Conservation (phyloP, 768 basidiomycete genomes). For the Trametes maxima region DNA sequence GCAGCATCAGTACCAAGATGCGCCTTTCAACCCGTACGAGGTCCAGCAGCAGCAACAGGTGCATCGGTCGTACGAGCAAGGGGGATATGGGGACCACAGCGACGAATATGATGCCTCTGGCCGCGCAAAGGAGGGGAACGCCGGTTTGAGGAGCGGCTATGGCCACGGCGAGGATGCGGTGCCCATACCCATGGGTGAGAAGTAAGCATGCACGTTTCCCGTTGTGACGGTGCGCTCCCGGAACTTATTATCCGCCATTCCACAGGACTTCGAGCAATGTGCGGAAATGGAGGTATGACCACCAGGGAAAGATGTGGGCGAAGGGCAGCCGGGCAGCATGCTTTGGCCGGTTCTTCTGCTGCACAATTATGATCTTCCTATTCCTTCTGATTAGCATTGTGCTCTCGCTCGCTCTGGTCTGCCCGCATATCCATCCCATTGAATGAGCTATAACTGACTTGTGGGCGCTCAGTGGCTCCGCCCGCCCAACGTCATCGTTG, state of each 20-base stretch:
- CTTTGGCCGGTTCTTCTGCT: conserved; percentile 73
- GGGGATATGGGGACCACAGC: conserved; percentile 33
- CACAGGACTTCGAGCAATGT: conserved; percentile 29
- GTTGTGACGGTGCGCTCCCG: background rate
- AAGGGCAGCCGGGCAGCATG: conserved; percentile 64
- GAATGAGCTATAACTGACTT: background rate
- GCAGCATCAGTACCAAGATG: conserved; percentile 32
- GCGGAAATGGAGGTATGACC: conserved; percentile 46
- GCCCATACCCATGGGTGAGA: conserved; percentile 25
- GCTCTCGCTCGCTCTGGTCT: conserved; percentile 60
- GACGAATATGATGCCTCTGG: conserved; percentile 33
- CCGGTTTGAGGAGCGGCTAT: conserved; percentile 19
- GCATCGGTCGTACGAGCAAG: conserved; percentile 46
- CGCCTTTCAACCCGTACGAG: conserved; percentile 50
- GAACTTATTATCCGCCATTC: background rate
- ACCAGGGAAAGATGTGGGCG: conserved; percentile 69
- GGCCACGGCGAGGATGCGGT: conserved; percentile 25
- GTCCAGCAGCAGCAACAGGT: conserved; percentile 49
- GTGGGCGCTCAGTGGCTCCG: conserved; percentile 63
- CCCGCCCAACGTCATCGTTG: conserved; percentile 69
- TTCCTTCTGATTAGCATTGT: conserved; percentile 69
- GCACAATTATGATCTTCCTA: conserved; percentile 65
- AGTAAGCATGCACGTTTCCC: conserved; percentile 15
- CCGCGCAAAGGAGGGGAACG: conserved; percentile 19
- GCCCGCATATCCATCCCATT: background rate